A percentile compares a stretch with the other conserved stretches of the same genome.
phyloP scores from a whole-genome alignment of 139 green algal species.

The Astrephomene gubernaculifera region DNA sequence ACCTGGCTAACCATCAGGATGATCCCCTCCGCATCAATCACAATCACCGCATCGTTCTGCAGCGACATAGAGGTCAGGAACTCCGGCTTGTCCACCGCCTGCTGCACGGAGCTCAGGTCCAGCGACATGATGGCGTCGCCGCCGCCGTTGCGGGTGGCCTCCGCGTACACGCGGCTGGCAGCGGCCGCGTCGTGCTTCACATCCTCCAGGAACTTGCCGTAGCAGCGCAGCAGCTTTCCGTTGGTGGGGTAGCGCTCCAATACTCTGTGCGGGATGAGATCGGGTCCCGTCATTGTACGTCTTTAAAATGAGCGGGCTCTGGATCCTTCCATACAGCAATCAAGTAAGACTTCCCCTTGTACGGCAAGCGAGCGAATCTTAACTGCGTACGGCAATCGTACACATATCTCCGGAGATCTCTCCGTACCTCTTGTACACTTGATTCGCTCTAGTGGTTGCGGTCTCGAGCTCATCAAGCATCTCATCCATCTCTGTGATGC shows the following conservation, averaged over 20 bases:
- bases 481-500: not conserved
- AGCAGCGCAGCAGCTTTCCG: slow-evolving; percentile 52
- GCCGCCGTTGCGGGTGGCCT: slow-evolving; percentile 20
- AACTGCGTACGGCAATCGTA: no score
- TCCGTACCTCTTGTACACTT: slow-evolving; percentile 20
- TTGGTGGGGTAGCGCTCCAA: slow-evolving; percentile 61
- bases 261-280: slow-evolving; percentile 27
- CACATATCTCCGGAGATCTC: not conserved
- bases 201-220: slow-evolving; percentile 56
- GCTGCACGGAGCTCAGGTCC: slow-evolving; percentile 12
- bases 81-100: slow-evolving; percentile 33
- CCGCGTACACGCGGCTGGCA: slow-evolving; percentile 31
- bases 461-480: slow-evolving; percentile 18
- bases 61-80: slow-evolving; percentile 50
- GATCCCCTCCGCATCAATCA: slow-evolving; percentile 49
- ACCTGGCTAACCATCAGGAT: slow-evolving; percentile 55
- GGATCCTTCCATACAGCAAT: no score
- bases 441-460: not conserved
- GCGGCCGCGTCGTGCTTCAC: slow-evolving; percentile 48
- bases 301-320: no score
- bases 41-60: slow-evolving; percentile 43
- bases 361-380: no score
- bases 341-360: no score
- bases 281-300: no score
- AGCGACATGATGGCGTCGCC: slow-evolving; percentile 32